Evolutionary conservation across 106 monocot genomes (phyloP).

Genomic region (Triglochin maritima): DNA sequence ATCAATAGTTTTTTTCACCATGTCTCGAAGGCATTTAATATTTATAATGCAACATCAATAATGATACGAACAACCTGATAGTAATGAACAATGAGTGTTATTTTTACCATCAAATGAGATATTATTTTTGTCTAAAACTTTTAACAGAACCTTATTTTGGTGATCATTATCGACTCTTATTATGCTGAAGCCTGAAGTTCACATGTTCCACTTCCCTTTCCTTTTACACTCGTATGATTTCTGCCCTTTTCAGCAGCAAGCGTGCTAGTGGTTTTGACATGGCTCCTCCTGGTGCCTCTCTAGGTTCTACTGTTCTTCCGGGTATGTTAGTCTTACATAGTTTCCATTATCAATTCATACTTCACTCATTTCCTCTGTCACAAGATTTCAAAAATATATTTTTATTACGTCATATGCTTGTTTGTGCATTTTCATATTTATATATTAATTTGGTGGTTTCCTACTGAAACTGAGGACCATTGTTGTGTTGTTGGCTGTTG

Average conservation of each 20-base stretch:
- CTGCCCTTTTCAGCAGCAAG: constrained; percentile 38
- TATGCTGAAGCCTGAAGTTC: too few species aligned
- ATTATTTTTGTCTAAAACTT: too few species aligned
- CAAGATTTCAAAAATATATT: neutral
- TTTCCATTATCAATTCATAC: neutral
- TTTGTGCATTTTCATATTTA: neutral
- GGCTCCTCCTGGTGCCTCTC: constrained; percentile 45
- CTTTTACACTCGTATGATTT: neutral
- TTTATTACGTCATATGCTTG: neutral
- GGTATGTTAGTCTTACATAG: constrained; percentile 1
- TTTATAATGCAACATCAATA: neutral
- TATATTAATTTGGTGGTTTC: constrained; percentile 6
- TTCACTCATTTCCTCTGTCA: neutral
- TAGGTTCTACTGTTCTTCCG: neutral
- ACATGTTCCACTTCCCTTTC: neutral
- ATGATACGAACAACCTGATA: neutral
- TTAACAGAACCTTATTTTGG: too few species aligned
- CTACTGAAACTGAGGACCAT: constrained; percentile 48
- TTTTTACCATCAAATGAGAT: too few species aligned
- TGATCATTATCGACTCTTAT: too few species aligned
- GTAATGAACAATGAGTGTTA: too few species aligned
- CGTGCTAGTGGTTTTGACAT: constrained; percentile 90
- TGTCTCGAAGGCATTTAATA: neutral
- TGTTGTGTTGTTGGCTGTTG: constrained; percentile 80
- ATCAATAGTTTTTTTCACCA: neutral